Evolutionary conservation across 495 filamentous ascomycete genomes (phyloP).

Genomic region (Penicillium maclennaniae): DNA sequence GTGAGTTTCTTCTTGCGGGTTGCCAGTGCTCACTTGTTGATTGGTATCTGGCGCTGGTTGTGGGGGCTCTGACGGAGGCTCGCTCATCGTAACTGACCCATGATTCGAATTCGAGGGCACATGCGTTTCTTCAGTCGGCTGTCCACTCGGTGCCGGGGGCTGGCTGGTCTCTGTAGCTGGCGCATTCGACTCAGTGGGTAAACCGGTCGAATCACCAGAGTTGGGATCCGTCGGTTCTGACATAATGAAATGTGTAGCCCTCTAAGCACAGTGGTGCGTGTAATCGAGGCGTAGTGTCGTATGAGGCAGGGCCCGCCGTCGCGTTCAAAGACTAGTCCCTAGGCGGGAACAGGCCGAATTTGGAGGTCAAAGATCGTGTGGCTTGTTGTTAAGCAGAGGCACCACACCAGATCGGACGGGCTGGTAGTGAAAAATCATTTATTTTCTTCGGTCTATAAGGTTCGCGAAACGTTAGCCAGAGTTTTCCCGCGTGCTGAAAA

Average conservation of each 20-base stretch:
- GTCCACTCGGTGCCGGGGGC: slow-evolving; percentile 3
- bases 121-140: slow-evolving; percentile 7
- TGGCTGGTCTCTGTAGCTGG: slow-evolving; percentile 16
- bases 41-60: slow-evolving; percentile 6
- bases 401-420: slow-evolving; percentile 26
- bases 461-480: slow-evolving; percentile 13
- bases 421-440: slow-evolving; percentile 27
- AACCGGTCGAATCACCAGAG: slow-evolving; percentile 28
- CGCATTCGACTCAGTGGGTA: slow-evolving; percentile 21
- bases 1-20: neutral
- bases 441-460: slow-evolving; percentile 18
- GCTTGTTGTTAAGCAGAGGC: slow-evolving; percentile 23
- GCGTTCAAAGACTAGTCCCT: slow-evolving; percentile 1
- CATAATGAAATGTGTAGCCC: slow-evolving; percentile 23
- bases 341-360: slow-evolving; percentile 5
- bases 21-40: neutral
- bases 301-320: neutral
- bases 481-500: neutral
- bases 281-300: neutral
- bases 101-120: slow-evolving; percentile 1
- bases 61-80: neutral
- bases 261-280: neutral
- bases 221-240: slow-evolving; percentile 33
- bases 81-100: neutral
- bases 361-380: slow-evolving; percentile 25